phyloP scores from a whole-genome alignment of 306 rosid species.

The Ammopiptanthus mongolicus region DNA sequence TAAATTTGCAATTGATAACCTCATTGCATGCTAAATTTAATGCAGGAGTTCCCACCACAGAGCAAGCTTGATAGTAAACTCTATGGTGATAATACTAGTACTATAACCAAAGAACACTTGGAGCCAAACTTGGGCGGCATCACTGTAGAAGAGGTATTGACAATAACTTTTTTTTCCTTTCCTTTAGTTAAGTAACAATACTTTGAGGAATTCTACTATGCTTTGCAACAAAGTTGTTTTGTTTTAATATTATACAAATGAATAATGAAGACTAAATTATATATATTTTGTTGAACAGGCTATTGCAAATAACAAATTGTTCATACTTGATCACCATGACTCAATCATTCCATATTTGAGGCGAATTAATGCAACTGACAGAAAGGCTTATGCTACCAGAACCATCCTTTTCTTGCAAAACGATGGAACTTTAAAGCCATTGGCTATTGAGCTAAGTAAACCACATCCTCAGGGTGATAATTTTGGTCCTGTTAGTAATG shows the following conservation, averaged over 20 bases:
- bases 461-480: slow-evolving; percentile 52
- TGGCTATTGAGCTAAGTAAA: slow-evolving; percentile 61
- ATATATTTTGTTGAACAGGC: slow-evolving; percentile 40
- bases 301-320: slow-evolving; percentile 41
- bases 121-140: slow-evolving; percentile 48
- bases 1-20: not conserved
- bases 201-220: not conserved
- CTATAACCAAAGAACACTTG: slow-evolving; percentile 43
- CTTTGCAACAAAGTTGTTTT: not conserved
- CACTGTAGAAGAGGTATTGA: slow-evolving; percentile 47
- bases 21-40: not conserved
- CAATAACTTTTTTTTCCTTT: not conserved
- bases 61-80: slow-evolving; percentile 53
- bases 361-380: slow-evolving; percentile 36
- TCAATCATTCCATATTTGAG: slow-evolving; percentile 53
- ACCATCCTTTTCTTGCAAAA: slow-evolving; percentile 58
- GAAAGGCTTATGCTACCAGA: slow-evolving; percentile 55
- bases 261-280: not conserved
- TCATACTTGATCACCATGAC: slow-evolving; percentile 69
- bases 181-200: not conserved
- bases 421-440: slow-evolving; percentile 68
- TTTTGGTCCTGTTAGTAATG: slow-evolving; percentile 44
- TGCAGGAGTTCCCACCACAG: slow-evolving; percentile 62
- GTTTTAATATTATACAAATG: not conserved
- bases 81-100: slow-evolving; percentile 60